Base-by-base conservation (phyloP, 495 filamentous ascomycete species). In the Friedmanniomyces endolithicus region DNA sequence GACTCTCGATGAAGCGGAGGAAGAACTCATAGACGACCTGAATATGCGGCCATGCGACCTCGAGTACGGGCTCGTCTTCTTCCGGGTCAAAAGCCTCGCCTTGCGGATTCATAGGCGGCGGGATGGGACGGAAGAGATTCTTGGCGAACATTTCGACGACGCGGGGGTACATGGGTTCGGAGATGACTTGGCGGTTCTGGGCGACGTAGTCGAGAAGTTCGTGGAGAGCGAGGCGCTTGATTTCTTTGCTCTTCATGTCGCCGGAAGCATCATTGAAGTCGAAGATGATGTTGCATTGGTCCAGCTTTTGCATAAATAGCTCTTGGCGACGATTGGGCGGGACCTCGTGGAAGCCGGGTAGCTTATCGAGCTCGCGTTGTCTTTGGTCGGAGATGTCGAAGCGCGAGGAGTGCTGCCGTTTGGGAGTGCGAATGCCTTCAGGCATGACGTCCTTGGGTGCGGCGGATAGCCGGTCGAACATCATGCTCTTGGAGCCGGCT, bases 241-340 rank as follows among this genome's bases (percentile, higher is more conserved):
- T 96, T 71, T 99, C 92, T 70, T 99, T 99, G n/a, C 90, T 94
- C 68, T 97, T 97, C 90, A 97, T 97, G 64, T 99, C 92, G 50
- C 83, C 90, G 57, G 87, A 94, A 37, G 94, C 88, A 65, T 99
- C 92, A 69, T 96, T 99, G 74, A 99, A 99, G 70, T 99, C 92
- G 64, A 99, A 99, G 62, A 99, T 99, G 71, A 99, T 94, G 65
- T 99, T 99, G 75, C 92, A 99, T 70, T 99, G 92, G 65, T 97
- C 92, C 64, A 99, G 94, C 77, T 99, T 99, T 68, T 97, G 89
- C 90, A 99, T 95, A 73, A 99, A 99, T 17, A 99, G 78, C 41
- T 97, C 92, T 72, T 99, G 90, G 50, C 92, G 85, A 34, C 89
- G 81, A 59, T 94, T 90, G 19, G 92, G 94, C 11, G 90, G 84